These are phyloP conservation scores for Scenedesmus sp. DNA, from an alignment of 163 green algal genomes.

Conservation along the genomic window DNA sequence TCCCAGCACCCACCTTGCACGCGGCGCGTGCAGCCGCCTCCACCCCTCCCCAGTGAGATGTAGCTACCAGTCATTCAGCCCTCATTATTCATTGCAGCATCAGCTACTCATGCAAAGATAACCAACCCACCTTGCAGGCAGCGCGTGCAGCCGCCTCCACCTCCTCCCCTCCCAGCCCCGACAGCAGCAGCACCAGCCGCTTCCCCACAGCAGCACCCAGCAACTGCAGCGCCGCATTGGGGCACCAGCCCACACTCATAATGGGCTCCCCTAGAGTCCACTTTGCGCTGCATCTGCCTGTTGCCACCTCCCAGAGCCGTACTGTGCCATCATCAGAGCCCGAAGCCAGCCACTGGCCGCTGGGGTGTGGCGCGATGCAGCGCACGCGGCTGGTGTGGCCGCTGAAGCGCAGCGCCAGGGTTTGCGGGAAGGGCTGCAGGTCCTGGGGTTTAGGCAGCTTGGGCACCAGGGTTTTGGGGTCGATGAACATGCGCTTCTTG, in stretches of 20 bases:
- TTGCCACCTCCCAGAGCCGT: conserved; percentile 86
- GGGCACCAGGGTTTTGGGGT: conserved; percentile 91
- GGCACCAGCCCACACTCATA: conserved; percentile 87
- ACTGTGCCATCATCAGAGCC: conserved; percentile 82
- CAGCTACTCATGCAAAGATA: not conserved
- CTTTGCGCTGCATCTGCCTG: conserved; percentile 59
- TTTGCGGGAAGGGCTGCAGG: conserved; percentile 94
- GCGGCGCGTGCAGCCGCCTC: too few species aligned
- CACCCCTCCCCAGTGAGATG: too few species aligned
- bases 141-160: conserved; percentile 58
- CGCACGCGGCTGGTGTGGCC: conserved; percentile 82
- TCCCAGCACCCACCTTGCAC: not conserved
- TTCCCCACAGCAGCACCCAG: conserved; percentile 69
- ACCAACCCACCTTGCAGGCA: conserved; percentile 58
- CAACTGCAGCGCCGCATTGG: conserved; percentile 64
- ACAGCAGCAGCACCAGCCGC: conserved; percentile 74
- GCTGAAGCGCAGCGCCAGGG: conserved; percentile 80
- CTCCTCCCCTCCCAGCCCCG: conserved; percentile 65
- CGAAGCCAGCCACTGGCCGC: conserved; percentile 90
- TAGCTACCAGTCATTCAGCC: too few species aligned
- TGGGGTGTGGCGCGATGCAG: conserved; percentile 76
- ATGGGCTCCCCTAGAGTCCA: conserved; percentile 78
- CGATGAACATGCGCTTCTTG: conserved; percentile 81
- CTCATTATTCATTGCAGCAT: not conserved
- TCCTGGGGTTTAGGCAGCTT: conserved; percentile 95